phyloP scores from a whole-genome alignment of 768 basidiomycete genomes.

The Boletus huronensis region DNA sequence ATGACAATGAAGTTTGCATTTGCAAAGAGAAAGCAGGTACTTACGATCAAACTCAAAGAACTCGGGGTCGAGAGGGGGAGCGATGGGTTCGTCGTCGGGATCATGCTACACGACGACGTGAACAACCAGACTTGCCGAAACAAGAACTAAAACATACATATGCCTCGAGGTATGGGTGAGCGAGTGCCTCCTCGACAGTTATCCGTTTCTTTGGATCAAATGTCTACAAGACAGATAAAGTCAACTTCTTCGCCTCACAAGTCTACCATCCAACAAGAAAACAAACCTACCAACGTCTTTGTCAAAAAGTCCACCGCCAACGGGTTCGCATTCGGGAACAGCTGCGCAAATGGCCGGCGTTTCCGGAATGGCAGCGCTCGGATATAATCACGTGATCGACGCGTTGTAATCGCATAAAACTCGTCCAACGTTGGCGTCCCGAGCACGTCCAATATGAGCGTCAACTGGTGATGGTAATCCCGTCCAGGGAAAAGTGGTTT shows the following conservation, averaged over 20 bases:
- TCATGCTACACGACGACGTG: slow-evolving; percentile 58
- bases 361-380: slow-evolving; percentile 93
- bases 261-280: too few species aligned
- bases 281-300: slow-evolving; percentile 65
- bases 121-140: not conserved
- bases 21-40: slow-evolving; percentile 30
- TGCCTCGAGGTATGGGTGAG: slow-evolving; percentile 93
- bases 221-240: slow-evolving; percentile 47
- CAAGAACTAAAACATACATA: slow-evolving; percentile 51
- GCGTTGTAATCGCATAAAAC: slow-evolving; percentile 94
- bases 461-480: slow-evolving; percentile 94
- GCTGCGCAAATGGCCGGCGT: slow-evolving; percentile 69
- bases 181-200: slow-evolving; percentile 89
- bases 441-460: slow-evolving; percentile 92
- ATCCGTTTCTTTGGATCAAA: slow-evolving; percentile 98
- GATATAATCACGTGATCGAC: slow-evolving; percentile 91
- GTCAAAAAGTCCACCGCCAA: slow-evolving; percentile 74
- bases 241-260: not conserved
- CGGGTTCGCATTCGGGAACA: slow-evolving; percentile 91
- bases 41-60: slow-evolving; percentile 97
- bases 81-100: slow-evolving; percentile 94
- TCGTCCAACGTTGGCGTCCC: slow-evolving; percentile 97
- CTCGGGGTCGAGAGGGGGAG: slow-evolving; percentile 90
- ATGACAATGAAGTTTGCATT: not conserved
- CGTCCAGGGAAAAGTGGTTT: slow-evolving; percentile 96